phyloP scores from a whole-genome alignment of 345 rosid species.

The Stellera chamaejasme region DNA sequence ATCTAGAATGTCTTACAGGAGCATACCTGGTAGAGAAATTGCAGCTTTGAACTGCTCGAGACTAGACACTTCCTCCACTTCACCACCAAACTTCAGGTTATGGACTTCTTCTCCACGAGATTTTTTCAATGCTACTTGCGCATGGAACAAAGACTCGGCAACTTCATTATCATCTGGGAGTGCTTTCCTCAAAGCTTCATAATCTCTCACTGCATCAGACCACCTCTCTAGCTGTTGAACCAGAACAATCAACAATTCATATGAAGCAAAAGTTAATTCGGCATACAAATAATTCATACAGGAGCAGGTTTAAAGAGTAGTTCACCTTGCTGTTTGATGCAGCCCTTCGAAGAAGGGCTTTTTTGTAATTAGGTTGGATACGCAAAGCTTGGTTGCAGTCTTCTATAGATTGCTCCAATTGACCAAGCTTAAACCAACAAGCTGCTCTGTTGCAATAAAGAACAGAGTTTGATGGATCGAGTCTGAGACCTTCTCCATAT shows the following conservation, averaged over 20 bases:
- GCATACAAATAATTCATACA: background rate
- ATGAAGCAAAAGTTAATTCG: constrained; percentile 1
- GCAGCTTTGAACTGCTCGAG: constrained; percentile 81
- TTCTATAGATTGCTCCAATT: constrained; percentile 73
- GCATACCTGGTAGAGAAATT: constrained; percentile 61
- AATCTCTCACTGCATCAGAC: constrained; percentile 85
- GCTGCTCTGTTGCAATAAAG: constrained; percentile 85
- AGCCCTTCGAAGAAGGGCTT: constrained; percentile 87
- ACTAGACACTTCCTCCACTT: constrained; percentile 70
- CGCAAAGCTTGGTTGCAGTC: constrained; percentile 74
- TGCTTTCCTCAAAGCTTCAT: constrained; percentile 71
- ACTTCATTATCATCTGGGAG: constrained; percentile 73
- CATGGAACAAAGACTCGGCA: constrained; percentile 84
- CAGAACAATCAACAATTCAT: constrained; percentile 9
- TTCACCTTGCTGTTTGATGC: constrained; percentile 74
- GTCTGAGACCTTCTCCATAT: constrained; percentile 80
- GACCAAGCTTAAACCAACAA: constrained; percentile 81
- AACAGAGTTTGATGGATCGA: constrained; percentile 75
- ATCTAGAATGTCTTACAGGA: background rate
- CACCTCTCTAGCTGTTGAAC: constrained; percentile 69
- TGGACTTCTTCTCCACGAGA: constrained; percentile 86
- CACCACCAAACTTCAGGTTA: constrained; percentile 94
- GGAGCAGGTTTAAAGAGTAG: constrained; percentile 2
- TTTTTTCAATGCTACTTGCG: constrained; percentile 89
- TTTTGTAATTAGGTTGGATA: constrained; percentile 61